Base-by-base conservation (phyloP, 345 rosid species). In the Melaleuca quinquenervia region DNA sequence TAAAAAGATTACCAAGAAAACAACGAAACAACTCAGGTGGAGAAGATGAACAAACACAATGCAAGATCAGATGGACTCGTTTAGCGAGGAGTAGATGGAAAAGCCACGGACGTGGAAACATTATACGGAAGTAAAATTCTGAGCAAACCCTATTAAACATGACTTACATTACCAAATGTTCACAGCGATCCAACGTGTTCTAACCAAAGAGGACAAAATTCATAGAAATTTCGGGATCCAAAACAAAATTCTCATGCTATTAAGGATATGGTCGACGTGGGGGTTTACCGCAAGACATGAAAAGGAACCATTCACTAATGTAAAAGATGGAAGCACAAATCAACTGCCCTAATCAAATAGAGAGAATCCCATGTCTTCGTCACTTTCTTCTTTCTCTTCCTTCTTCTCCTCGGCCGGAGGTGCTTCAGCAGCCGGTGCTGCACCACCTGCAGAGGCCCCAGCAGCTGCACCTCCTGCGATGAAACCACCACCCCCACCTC, bases 341-440 rank as follows among this genome's bases (percentile, higher is more conserved):
- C 29, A 24, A 84, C 51, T 15, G 26, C 49, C 27, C 87, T 92
- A 94, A 88, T 93, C 96, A 45, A 94, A 94, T 84, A 94, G 91
- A 27, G 93, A 91, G 91, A 94, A 93, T 84, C 97, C 95, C 91
- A 93, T 92, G 84, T 94, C 95, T 0, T 92, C 97, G 8, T 94
- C 95, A 62, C 92, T 92, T 83, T 94, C 97, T 56, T 92, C 94
- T 20, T 89, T 91, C 85, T 91, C 93, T 90, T 94, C 93, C 91
- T 94, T 89, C 91, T 93, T 91, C 90, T 91, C 91, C 82, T 93
- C 95, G 50, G 90, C 94, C 0, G 92, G 86, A 74, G 93, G 88
- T 51, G 93, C 92, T 52, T 91, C 95, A 0, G 91, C 85, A 36
- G 92, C 93, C 3, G 91, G 86, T n/a, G 91, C 88, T 0, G 90